Evolutionary conservation across 176 grass and related monocot species (phyloP), one percentile per base, ranked within the genome.

Genomic region (Carex kokanica): DNA sequence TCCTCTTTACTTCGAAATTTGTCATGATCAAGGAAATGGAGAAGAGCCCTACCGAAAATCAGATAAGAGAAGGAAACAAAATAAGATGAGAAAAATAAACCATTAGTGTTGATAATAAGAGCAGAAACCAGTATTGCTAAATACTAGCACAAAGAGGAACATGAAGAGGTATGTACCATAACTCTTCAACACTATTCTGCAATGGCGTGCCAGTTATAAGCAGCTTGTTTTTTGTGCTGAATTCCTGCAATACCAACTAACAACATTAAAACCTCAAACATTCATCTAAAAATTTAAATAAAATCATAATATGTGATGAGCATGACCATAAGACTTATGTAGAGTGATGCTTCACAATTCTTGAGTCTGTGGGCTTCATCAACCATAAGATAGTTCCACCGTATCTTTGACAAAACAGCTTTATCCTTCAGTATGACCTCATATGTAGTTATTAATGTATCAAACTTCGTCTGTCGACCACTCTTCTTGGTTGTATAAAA

Each of bases 361-460:
- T 99, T 99, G 68, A 99, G 84, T 62, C 96, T 92, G 54, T 99
- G 96, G 15, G 93, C 96, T 87, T 99, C 96, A 89, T 99, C 96
- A 83, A 99, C 96, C 96, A 99, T 99, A 84, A 99, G 85, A 86
- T 99, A 99, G 73, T 88, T 99, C 96, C 96, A 99, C 84, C 86
- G 92, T 81, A 99, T 99, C 83, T 99, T 99, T 24, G 96, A 95
- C 84, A 99, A 86, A 67, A 85, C 91, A 71, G 88, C 83, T 93
- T 99, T 99, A 84, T 99, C 96, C 77, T 99, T 99, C 55, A 99
- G 90, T 88, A 99, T 99, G 60, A 99, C 96, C 89, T 99, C 96
- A 83, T 99, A 99, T 21, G 96, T 99, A 85, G 91, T 99, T 83
- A 99, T 79, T 79, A 99, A 78, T 1, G 96, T 73, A 88, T 99